Percentiles rank a stretch among this genome's conserved stretches.
Conservation (phyloP, 495 filamentous ascomycete species). For the Zalerion maritima region DNA sequence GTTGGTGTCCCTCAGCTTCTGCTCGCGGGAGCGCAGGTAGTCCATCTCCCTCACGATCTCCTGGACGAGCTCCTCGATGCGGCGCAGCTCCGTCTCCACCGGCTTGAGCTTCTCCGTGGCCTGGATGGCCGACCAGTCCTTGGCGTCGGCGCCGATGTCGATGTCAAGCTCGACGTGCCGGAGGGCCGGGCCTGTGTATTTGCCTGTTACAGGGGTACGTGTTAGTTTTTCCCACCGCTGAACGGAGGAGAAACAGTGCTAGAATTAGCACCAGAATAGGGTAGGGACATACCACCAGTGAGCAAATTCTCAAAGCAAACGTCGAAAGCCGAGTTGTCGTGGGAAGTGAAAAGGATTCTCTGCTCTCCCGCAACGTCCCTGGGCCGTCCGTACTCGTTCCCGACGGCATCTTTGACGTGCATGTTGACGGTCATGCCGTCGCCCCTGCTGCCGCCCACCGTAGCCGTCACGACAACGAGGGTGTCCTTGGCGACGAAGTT, state of each 20-base stretch:
- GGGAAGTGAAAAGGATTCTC: slow-evolving; percentile 89
- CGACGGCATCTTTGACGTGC: slow-evolving; percentile 86
- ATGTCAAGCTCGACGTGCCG: slow-evolving; percentile 90
- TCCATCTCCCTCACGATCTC: slow-evolving; percentile 83
- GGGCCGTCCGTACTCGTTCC: slow-evolving; percentile 85
- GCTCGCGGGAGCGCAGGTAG: slow-evolving; percentile 79
- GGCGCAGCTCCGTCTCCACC: slow-evolving; percentile 85
- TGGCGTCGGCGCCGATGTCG: slow-evolving; percentile 95
- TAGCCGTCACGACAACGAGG: slow-evolving; percentile 95
- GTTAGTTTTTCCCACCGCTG: slow-evolving; percentile 5
- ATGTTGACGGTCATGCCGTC: slow-evolving; percentile 93
- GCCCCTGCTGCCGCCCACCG: slow-evolving; percentile 65
- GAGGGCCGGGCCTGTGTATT: slow-evolving; percentile 26
- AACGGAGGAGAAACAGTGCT: slow-evolving; percentile 1
- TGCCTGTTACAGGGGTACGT: slow-evolving; percentile 9
- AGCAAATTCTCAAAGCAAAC: slow-evolving; percentile 92
- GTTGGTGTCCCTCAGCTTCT: slow-evolving; percentile 94
- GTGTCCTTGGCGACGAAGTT: slow-evolving; percentile 93
- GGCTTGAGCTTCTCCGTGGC: slow-evolving; percentile 96
- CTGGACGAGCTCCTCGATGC: slow-evolving; percentile 73
- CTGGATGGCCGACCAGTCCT: slow-evolving; percentile 96
- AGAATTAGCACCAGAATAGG: background rate
- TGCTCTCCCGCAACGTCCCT: slow-evolving; percentile 86
- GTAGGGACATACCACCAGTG: slow-evolving; percentile 40
- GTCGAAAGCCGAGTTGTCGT: slow-evolving; percentile 86